Base-by-base conservation (phyloP, 2,329 filamentous ascomycete species). In the Monosporascus sp. region DNA sequence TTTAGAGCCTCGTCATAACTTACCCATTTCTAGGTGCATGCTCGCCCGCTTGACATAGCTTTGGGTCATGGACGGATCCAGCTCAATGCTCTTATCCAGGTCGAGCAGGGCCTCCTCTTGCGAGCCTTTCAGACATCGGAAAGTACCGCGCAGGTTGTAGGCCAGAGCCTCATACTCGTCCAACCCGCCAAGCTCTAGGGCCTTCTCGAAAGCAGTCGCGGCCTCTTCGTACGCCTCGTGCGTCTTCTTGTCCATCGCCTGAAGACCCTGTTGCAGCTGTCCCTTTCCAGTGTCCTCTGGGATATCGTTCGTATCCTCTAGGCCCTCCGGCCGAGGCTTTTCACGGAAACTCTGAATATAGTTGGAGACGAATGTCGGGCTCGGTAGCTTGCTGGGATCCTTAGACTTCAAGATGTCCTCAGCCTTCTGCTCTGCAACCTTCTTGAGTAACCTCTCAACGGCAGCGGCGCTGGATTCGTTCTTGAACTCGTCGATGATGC, bases 31-130 rank as follows among this genome's bases (percentile, higher is more conserved):
- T 39, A 99, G 80, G 71, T 95, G 90, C 87, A 99, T 96, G 80
- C 92, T 97, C 51, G 94, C 94, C 55, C 94, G 88, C 81, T 99
- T 99, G 76, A 99, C 96, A 72, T 95, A 97, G 76, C 90, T 96
- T 76, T 99, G 94, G 7, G 91, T 95, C 75, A 97, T 79, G 8
- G 83, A 78, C 15, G 90, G 89, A 65, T 97, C 87, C 47, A 97
- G 78, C 72, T 96, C 90, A 54, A 97, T 88, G 71, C 90, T 96
- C 83, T 89, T 94, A 71, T 91, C 90, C 66, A 99, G 82, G 68
- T 97, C 94, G 41, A 80, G 75, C 60, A 97, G 79, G 3, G 94
- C 94, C 56, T 86, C 82, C 50, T 88, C 80, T 63, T 93, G 92
- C 70, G 96, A 90, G 54, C 94, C 94, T 60, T 88, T 85, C 56